Conservation (phyloP, 2,329 filamentous ascomycete genomes). For the Domatiomyces globalis region DNA sequence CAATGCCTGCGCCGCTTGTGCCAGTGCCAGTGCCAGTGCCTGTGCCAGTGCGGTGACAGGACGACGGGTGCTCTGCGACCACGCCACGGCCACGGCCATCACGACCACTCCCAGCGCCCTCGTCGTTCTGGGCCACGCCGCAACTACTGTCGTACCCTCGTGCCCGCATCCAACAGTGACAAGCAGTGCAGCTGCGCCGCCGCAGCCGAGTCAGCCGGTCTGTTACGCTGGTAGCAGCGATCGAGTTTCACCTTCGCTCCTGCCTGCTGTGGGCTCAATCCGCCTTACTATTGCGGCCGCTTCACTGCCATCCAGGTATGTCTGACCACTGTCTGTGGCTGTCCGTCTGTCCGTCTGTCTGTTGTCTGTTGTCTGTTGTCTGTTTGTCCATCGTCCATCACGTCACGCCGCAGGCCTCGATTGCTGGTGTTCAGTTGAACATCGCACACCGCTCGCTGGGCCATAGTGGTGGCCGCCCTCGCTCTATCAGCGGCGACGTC, state of each 20-base stretch:
- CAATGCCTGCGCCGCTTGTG: not conserved
- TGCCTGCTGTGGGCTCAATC: not conserved
- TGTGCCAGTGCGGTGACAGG: not conserved
- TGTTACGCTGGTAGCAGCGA: not conserved
- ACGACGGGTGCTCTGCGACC: not conserved
- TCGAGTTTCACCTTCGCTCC: not conserved
- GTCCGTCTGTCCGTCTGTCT: not conserved
- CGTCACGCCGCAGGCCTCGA: no score
- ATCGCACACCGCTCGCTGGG: no score
- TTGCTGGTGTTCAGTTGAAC: no score
- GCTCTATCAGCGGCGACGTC: no score
- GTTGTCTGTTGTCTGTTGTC: no score
- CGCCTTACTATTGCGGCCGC: not conserved
- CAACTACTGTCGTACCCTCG: not conserved
- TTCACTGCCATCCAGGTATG: not conserved
- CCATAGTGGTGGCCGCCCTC: no score
- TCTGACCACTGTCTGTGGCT: not conserved
- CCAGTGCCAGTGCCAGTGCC: no score
- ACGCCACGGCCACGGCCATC: not conserved
- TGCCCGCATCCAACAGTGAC: no score
- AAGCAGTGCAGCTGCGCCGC: no score
- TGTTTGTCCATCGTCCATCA: no score
- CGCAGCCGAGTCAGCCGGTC: no score
- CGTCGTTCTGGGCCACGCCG: not conserved
- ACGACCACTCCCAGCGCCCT: not conserved